Conservation (phyloP, 2,329 filamentous ascomycete genomes). For the Venturia aucupariae region DNA sequence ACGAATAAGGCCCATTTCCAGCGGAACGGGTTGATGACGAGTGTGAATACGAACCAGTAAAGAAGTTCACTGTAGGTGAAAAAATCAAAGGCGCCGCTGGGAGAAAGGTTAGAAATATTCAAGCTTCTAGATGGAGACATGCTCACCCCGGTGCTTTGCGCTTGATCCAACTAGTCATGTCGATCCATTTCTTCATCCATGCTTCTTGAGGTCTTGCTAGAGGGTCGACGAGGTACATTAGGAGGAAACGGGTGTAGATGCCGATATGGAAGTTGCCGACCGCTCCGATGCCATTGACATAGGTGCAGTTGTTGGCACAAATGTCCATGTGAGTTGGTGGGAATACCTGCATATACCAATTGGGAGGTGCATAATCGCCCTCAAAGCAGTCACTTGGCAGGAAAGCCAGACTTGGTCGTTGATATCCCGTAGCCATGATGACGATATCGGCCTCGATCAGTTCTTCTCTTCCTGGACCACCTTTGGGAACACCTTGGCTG, state of each 20-base stretch:
- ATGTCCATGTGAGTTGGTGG: slow-evolving; percentile 64
- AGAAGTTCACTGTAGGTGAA: slow-evolving; percentile 79
- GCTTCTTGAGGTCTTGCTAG: slow-evolving; percentile 59
- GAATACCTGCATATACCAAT: slow-evolving; percentile 85
- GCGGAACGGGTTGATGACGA: slow-evolving; percentile 65
- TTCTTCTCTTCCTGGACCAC: slow-evolving; percentile 61
- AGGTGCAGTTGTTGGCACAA: slow-evolving; percentile 77
- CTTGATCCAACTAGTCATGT: slow-evolving; percentile 70
- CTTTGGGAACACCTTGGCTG: slow-evolving; percentile 61
- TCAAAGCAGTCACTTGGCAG: slow-evolving; percentile 64
- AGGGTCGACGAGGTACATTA: slow-evolving; percentile 79
- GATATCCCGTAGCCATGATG: slow-evolving; percentile 76
- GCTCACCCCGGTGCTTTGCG: slow-evolving; percentile 51
- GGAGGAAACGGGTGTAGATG: slow-evolving; percentile 75
- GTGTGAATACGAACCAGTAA: slow-evolving; percentile 77
- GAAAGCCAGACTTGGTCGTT: slow-evolving; percentile 64
- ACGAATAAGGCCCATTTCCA: slow-evolving; percentile 89
- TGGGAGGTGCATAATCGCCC: slow-evolving; percentile 66
- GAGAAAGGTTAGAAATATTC: neutral
- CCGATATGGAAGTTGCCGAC: slow-evolving; percentile 86
- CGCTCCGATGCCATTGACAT: slow-evolving; percentile 68
- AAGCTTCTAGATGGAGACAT: neutral
- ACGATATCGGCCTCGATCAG: slow-evolving; percentile 64
- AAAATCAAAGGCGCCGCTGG: slow-evolving; percentile 71
- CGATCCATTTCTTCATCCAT: slow-evolving; percentile 77